A percentile compares a stretch with the other conserved stretches of the same genome.
Conservation (phyloP, 2,329 filamentous ascomycete genomes). For the Ceratocystis diversiconidia region DNA sequence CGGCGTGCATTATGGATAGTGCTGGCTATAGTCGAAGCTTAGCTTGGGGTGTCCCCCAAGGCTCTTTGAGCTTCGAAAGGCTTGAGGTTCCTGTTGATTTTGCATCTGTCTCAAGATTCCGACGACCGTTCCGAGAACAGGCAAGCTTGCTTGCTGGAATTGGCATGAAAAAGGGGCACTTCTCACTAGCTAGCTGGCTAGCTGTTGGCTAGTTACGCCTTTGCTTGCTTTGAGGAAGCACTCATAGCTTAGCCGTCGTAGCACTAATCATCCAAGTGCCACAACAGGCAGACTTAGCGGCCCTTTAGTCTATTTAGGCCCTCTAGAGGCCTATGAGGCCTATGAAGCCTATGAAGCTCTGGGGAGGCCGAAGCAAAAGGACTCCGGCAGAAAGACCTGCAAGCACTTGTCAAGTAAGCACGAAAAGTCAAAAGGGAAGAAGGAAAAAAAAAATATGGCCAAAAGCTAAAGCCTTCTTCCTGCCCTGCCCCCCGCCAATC, state of each 20-base stretch:
- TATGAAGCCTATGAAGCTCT: not conserved
- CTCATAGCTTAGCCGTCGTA: no score
- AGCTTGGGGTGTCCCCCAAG: not conserved
- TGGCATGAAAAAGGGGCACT: not conserved
- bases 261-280: no score
- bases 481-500: not conserved
- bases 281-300: no score
- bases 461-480: slow-evolving; percentile 2
- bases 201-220: not conserved
- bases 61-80: not conserved
- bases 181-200: no score
- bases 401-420: not conserved
- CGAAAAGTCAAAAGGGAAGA: not conserved
- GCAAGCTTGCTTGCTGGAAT: not conserved
- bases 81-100: no score
- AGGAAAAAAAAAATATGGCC: not conserved
- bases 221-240: not conserved
- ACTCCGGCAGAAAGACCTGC: not conserved
- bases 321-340: not conserved
- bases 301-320: not conserved
- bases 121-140: no score
- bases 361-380: not conserved
- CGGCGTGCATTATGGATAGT: not conserved
- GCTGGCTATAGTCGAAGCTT: not conserved
- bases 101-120: no score